Evolutionary conservation across 495 filamentous ascomycete genomes (phyloP), one percentile per base, ranked within the genome.

Genomic region (Aspergillus panamensis): DNA sequence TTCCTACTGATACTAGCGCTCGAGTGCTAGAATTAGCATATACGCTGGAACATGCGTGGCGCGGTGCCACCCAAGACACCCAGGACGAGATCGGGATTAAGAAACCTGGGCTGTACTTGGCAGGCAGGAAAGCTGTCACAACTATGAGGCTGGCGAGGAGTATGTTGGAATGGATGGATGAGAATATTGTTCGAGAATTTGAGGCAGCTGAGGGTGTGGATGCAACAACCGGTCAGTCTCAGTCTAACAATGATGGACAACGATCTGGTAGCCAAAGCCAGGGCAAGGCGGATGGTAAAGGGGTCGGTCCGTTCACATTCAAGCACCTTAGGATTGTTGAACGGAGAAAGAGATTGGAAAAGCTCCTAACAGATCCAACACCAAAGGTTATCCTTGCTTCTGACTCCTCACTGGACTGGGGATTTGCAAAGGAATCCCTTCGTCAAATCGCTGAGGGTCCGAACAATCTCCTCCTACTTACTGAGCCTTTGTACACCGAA

Each of bases 81-180:
- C 75, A 75, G 2, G 70, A 74, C 19, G 74, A 77, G 3, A 73
- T 74, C 64, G 79, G 84, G 6, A 80, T 96, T 30, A 84, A 83
- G 63, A 76, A 78, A 3, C 80, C 89, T 0, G 87, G 85, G 53
- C 72, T 96, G 0, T 97, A 92, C 67, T 72, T 99, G 35, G 93
- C 90, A 0, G 90, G 90, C 17, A 86, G 83, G 48, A 92, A 87
- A 59, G 85, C 88, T 51, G 82, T 84, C 51, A 89, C 88, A 21
- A 93, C 90, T 1, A 90, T 96, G 86, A 77, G 87, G 55, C 86
- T 96, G 53, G 89, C 92, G 14, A 82, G 91, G 59, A 97, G 93
- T 68, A 96, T 97, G 91, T 74, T 97, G 53, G 94, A 99, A 69
- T 99, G 94, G 94, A 97, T 97, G 91, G 92, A 97, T 65, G 92